Percentiles rank a stretch among this genome's conserved stretches.
Conservation (phyloP, 140 eudicot species). For the Cichorium intybus region DNA sequence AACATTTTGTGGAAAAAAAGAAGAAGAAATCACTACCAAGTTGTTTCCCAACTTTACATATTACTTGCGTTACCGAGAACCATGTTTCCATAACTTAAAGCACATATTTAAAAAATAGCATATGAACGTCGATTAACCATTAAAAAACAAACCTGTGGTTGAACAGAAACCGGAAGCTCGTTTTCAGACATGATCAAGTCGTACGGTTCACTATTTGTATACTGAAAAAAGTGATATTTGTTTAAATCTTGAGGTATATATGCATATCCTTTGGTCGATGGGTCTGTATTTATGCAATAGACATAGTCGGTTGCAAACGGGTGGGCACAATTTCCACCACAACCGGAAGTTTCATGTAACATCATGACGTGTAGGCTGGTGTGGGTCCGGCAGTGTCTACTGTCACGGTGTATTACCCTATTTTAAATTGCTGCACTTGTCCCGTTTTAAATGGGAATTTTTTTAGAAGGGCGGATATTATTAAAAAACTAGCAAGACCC, state of each 20-base stretch:
- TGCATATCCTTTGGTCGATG: neutral
- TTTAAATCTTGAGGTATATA: conserved; percentile 5
- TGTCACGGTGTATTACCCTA: no score
- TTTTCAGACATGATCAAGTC: conserved; percentile 19
- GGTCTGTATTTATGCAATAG: conserved; percentile 2
- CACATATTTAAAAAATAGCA: neutral
- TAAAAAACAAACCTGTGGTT: conserved; percentile 21
- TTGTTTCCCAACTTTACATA: neutral
- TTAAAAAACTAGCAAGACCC: no score
- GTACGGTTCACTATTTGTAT: neutral
- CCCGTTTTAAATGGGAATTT: no score
- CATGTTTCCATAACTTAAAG: neutral
- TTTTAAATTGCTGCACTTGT: no score
- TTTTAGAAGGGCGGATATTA: no score
- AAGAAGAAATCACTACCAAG: neutral
- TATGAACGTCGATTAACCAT: neutral
- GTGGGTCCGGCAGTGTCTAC: neutral
- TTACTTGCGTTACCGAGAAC: neutral
- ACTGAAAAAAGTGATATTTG: conserved; percentile 1
- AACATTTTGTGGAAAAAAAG: conserved; percentile 14
- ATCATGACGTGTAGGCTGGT: neutral
- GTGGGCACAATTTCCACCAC: neutral
- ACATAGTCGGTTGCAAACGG: neutral
- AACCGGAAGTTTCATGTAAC: neutral
- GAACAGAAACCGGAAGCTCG: neutral